Evolutionary conservation across 2,329 filamentous ascomycete species (phyloP), one percentile per base, ranked within the genome.

Genomic region (Dothiorella sarmentorum): DNA sequence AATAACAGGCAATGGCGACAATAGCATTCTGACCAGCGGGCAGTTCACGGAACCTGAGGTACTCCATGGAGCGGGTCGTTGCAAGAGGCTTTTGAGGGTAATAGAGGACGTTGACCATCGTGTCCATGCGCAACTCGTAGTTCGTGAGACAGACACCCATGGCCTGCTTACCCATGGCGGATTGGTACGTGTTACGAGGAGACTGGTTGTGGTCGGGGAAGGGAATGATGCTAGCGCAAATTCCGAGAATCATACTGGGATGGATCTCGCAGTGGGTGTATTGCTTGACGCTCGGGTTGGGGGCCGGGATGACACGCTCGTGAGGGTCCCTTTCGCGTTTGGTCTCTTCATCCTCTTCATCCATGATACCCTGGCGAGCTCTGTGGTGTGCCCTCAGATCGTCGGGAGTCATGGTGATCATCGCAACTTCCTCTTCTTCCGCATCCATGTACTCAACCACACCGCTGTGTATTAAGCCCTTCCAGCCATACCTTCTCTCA

Each of bases 191-290:
- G 72, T 99, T 99, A 88, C 94, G 89, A 65, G 94, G 94, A 63
- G 93, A 97, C 84, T 91, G 90, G 73, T 99, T 99, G 79, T 99
- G 94, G 78, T 99, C 94, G 1, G 95, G 94, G 85, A 99, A 99
- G 0, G 94, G 94, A 80, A 99, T 99, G 74, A 99, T 99, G 77
- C 92, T 97, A 68, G 94, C 94, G 71, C 95, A 99, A 63, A 99
- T 96, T 71, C 94, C 94, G 58, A 99, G 79, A 73, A 99, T 94
- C 94, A 99, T 99, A 75, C 91, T 96, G 18, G 94, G 95, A 69
- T 99, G 95, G 72, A 99, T 97, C 77, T 99, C 94, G 75, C 95
- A 99, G 74, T 99, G 95, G 0, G 94, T 99, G 81, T 93, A 97
- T 69, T 88, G 91, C 75, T 95, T 90, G 15, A 93, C 91, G 4